Evolutionary conservation across 2,329 filamentous ascomycete genomes (phyloP).

Genomic region (Cytospora chrysosperma): DNA sequence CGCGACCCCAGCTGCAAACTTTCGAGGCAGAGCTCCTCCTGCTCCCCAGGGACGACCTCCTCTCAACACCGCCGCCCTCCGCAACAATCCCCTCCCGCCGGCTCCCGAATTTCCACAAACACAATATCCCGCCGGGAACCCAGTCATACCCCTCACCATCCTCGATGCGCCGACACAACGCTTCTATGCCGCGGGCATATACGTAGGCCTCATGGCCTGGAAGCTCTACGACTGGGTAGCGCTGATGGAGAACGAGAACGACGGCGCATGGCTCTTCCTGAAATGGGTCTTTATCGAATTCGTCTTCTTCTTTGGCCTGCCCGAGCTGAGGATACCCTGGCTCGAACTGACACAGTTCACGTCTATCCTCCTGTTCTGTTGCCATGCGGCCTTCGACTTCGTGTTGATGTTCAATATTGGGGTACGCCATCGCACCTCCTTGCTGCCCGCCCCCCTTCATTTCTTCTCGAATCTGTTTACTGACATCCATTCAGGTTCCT

Average conservation of each 20-base stretch:
- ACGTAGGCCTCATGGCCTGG: constrained; percentile 74
- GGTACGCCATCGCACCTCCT: constrained; percentile 44
- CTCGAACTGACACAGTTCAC: constrained; percentile 81
- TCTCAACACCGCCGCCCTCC: background rate
- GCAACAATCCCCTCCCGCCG: constrained; percentile 10
- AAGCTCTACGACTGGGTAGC: constrained; percentile 83
- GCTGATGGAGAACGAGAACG: constrained; percentile 75
- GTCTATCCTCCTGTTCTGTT: constrained; percentile 67
- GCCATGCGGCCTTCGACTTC: constrained; percentile 72
- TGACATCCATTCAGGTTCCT: constrained; percentile 56
- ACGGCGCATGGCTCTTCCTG: constrained; percentile 85
- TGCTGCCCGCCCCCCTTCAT: background rate
- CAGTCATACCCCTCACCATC: constrained; percentile 76
- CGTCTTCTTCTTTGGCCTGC: constrained; percentile 81
- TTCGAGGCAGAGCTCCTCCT: constrained; percentile 23
- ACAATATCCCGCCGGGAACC: constrained; percentile 38
- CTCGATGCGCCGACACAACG: constrained; percentile 90
- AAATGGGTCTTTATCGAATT: constrained; percentile 93
- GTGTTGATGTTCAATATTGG: constrained; percentile 93
- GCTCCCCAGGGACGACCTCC: constrained; percentile 12
- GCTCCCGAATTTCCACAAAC: constrained; percentile 50
- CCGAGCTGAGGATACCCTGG: constrained; percentile 91
- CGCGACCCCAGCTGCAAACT: constrained; percentile 24
- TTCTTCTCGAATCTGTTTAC: no score
- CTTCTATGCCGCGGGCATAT: constrained; percentile 81